These are phyloP conservation scores for Harringtonia aguacate DNA, from an alignment of 2,329 filamentous ascomycete species.

Conservation along the genomic window DNA sequence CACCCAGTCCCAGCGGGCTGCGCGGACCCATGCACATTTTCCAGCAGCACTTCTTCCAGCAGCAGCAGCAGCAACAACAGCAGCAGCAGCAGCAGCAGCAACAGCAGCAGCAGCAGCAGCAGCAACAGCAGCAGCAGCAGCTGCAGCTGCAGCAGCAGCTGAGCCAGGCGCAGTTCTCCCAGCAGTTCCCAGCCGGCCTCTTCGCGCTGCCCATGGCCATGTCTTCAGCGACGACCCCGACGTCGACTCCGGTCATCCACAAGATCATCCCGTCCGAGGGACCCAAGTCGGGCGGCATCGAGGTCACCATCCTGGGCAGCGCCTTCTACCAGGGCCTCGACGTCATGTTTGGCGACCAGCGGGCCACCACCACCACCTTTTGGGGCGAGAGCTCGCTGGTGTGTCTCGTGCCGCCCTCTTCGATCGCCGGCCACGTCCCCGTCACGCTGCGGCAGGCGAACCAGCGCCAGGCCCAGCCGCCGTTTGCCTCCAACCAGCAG, in stretches of 20 bases:
- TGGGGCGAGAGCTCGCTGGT: constrained; percentile 75
- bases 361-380: constrained; percentile 61
- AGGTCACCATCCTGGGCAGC: constrained; percentile 75
- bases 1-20: constrained; percentile 57
- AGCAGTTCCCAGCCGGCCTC: constrained; percentile 35
- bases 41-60: constrained; percentile 21
- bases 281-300: constrained; percentile 71
- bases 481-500: constrained; percentile 26
- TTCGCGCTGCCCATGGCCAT: constrained; percentile 39
- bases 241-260: constrained; percentile 49
- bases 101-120: constrained; percentile 18
- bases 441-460: constrained; percentile 55
- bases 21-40: constrained; percentile 32
- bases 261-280: constrained; percentile 79
- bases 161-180: constrained; percentile 29
- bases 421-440: constrained; percentile 55
- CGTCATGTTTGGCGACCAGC: constrained; percentile 67
- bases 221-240: constrained; percentile 12
- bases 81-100: constrained; percentile 23
- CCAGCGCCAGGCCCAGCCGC: constrained; percentile 21
- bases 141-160: constrained; percentile 19
- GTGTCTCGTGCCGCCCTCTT: constrained; percentile 63
- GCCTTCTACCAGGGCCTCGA: constrained; percentile 68
- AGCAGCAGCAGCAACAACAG: constrained; percentile 17
- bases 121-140: constrained; percentile 22